A percentile compares a stretch with the other conserved stretches of the same genome.
phyloP scores from a whole-genome alignment of 192 early-diverging fungal species.

The Kappamyces sp. region DNA sequence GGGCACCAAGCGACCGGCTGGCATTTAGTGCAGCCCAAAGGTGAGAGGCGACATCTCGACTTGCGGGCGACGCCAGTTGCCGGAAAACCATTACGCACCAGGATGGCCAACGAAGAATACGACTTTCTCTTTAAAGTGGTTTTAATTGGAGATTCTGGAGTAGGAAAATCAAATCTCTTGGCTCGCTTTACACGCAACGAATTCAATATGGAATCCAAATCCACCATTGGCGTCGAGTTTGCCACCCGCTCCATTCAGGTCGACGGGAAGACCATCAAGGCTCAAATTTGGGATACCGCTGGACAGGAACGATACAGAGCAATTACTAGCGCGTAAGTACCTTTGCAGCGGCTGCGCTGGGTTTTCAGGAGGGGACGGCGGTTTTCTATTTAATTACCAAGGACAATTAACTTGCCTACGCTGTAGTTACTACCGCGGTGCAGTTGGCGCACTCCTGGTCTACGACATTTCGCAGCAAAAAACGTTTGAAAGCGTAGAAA shows the following conservation, averaged over 20 bases:
- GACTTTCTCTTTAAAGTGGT: constrained; percentile 89
- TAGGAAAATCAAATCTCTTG: constrained; percentile 97
- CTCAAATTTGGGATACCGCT: constrained; percentile 99
- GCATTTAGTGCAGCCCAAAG: no score
- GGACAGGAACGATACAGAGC: constrained; percentile 61
- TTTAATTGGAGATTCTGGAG: constrained; percentile 90
- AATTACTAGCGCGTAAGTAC: constrained; percentile 50
- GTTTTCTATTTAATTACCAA: constrained; percentile 1
- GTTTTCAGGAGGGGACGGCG: constrained; percentile 10
- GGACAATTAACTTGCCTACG: constrained; percentile 15
- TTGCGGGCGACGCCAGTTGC: no score
- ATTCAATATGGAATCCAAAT: constrained; percentile 97
- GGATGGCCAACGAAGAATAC: constrained; percentile 63
- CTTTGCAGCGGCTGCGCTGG: neutral
- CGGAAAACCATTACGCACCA: no score
- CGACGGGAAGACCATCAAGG: constrained; percentile 95
- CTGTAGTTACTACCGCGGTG: constrained; percentile 88
- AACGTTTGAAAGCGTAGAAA: constrained; percentile 92
- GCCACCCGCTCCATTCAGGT: constrained; percentile 94
- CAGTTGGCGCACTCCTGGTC: constrained; percentile 92
- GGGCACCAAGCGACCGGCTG: no score
- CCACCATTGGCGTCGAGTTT: constrained; percentile 99
- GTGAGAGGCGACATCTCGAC: no score
- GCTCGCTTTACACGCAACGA: constrained; percentile 96
- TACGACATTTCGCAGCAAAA: constrained; percentile 96